These are phyloP conservation scores for Tricholoma sp. DNA, from an alignment of 768 basidiomycete genomes.

Conservation along the genomic window DNA sequence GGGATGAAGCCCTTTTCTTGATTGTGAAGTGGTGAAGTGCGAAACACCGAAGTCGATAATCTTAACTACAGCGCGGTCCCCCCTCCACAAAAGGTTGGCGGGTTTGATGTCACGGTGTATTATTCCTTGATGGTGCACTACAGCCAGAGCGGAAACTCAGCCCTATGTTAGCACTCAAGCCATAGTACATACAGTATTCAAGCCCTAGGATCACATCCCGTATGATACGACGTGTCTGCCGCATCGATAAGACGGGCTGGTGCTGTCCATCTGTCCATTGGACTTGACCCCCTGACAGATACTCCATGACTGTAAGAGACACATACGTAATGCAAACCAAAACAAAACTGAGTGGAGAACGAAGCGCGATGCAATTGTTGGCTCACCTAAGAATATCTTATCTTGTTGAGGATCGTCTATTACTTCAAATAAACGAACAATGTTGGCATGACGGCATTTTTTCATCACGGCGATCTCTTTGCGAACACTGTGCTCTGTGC, in stretches of 20 bases:
- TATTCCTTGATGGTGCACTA: conserved; percentile 48
- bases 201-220: conserved; percentile 37
- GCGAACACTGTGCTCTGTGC: conserved; percentile 70
- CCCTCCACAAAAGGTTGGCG: conserved; percentile 71
- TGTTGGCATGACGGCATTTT: conserved; percentile 73
- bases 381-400: conserved; percentile 81
- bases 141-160: neutral
- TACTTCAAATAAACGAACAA: conserved; percentile 80
- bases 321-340: neutral
- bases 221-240: conserved; percentile 36
- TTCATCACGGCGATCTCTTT: conserved; percentile 93
- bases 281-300: conserved; percentile 37
- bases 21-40: conserved; percentile 21
- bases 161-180: neutral
- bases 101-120: conserved; percentile 91
- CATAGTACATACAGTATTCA: conserved; percentile 35
- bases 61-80: conserved; percentile 58
- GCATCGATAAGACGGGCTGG: conserved; percentile 28
- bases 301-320: conserved; percentile 31
- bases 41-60: conserved; percentile 83
- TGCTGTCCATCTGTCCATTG: conserved; percentile 29
- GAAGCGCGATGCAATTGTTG: neutral
- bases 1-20: conserved; percentile 6
- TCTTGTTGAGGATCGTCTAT: conserved; percentile 81
- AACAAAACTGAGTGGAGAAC: neutral